phyloP scores from a whole-genome alignment of 2,329 filamentous ascomycete genomes.

The Hypoxylon sp. region DNA sequence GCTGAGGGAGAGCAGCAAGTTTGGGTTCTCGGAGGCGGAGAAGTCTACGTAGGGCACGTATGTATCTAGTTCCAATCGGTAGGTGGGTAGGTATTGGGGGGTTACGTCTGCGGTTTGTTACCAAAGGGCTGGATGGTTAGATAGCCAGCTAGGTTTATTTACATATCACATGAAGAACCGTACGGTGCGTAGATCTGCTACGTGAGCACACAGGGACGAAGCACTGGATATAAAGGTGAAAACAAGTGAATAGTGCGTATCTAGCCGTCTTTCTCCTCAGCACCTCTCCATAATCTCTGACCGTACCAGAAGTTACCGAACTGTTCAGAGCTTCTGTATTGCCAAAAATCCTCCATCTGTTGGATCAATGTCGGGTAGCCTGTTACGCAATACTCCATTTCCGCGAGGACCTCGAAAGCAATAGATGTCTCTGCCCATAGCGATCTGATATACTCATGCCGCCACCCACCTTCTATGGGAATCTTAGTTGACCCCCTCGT shows the following conservation, averaged over 20 bases:
- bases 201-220: not conserved
- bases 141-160: no score
- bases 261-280: no score
- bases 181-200: not conserved
- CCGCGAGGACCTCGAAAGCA: not conserved
- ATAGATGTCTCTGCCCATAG: not conserved
- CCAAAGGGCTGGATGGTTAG: no score
- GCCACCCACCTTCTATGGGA: not conserved
- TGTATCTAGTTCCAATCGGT: not conserved
- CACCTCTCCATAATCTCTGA: not conserved
- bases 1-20: conserved; percentile 53
- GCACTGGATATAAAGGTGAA: not conserved
- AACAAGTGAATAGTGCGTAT: not conserved
- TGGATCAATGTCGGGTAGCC: no score
- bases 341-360: no score
- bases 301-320: no score
- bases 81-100: not conserved
- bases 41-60: not conserved
- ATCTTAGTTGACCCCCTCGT: no score
- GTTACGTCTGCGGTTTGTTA: not conserved
- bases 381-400: not conserved
- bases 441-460: not conserved
- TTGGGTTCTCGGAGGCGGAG: conserved; percentile 34
- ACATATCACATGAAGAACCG: no score
- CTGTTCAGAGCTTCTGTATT: no score